Conservation (phyloP, 208 protist genomes). For the Trypanosoma melophagium region DNA sequence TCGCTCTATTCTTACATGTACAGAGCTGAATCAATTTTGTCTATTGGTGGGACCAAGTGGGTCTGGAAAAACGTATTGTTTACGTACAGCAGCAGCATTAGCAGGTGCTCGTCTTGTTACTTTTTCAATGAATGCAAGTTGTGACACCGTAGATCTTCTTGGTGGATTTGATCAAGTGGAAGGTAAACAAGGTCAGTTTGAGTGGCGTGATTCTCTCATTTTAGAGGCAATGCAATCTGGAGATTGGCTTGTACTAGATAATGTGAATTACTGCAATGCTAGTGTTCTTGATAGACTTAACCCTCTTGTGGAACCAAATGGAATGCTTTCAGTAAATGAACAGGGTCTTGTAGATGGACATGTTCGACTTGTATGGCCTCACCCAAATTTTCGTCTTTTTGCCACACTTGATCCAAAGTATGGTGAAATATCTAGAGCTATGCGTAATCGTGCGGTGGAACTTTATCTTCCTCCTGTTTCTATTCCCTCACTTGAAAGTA, state of each 20-base stretch:
- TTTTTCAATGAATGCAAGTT: slow-evolving; percentile 97
- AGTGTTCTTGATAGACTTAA: slow-evolving; percentile 99
- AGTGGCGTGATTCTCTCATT: slow-evolving; percentile 99
- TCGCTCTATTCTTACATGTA: slow-evolving; percentile 84
- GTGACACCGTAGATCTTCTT: slow-evolving; percentile 99
- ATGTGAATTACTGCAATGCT: slow-evolving; percentile 99
- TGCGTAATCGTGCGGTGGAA: slow-evolving; percentile 99
- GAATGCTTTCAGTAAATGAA: slow-evolving; percentile 95
- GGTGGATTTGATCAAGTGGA: slow-evolving; percentile 99
- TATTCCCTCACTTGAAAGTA: slow-evolving; percentile 77
- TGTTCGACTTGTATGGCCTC: slow-evolving; percentile 92
- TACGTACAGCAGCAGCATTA: slow-evolving; percentile 92
- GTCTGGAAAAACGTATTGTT: slow-evolving; percentile 95
- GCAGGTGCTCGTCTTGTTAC: slow-evolving; percentile 92
- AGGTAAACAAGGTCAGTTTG: slow-evolving; percentile 95
- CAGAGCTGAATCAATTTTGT: slow-evolving; percentile 93
- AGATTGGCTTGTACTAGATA: slow-evolving; percentile 99
- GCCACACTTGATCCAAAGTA: slow-evolving; percentile 96
- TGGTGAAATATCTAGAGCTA: slow-evolving; percentile 99
- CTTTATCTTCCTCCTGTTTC: slow-evolving; percentile 85
- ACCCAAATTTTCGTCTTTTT: slow-evolving; percentile 99
- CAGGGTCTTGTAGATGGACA: slow-evolving; percentile 93
- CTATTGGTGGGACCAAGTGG: slow-evolving; percentile 95
- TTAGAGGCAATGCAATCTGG: slow-evolving; percentile 94
- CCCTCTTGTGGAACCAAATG: slow-evolving; percentile 98